Conservation (phyloP, 768 basidiomycete genomes). For the Sarcodon aspratus region DNA sequence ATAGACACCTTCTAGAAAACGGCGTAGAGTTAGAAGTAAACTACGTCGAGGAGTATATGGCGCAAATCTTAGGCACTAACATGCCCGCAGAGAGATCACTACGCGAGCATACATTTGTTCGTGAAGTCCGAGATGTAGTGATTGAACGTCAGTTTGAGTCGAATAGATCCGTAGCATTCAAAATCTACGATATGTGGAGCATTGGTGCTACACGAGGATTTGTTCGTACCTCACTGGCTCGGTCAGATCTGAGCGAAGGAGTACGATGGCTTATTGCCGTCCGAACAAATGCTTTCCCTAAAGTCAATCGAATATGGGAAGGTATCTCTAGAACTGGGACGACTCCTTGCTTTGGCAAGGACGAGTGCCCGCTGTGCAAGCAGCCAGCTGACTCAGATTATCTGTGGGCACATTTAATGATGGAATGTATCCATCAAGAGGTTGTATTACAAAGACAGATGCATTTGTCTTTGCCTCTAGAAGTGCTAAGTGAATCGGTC, state of each 20-base stretch:
- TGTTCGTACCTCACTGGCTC: background rate
- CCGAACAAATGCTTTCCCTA: background rate
- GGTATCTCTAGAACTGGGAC: background rate
- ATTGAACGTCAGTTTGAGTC: background rate
- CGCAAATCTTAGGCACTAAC: no score
- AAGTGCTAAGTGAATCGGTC: background rate
- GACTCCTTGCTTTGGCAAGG: background rate
- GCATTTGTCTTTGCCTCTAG: background rate
- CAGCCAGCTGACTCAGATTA: background rate
- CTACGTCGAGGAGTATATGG: no score
- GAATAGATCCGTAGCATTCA: background rate
- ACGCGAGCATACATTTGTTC: background rate
- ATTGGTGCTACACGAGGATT: background rate
- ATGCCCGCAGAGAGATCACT: no score
- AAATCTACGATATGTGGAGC: background rate
- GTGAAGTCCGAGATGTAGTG: background rate
- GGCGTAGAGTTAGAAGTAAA: no score
- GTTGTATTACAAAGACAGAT: background rate
- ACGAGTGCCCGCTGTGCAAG: background rate
- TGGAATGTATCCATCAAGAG: background rate
- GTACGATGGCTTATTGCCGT: background rate
- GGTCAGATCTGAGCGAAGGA: background rate
- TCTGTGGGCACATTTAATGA: background rate
- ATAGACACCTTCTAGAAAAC: no score
- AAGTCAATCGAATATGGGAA: background rate